Conservation (phyloP, 192 early-diverging fungal genomes). For the Podila clonocystis region DNA sequence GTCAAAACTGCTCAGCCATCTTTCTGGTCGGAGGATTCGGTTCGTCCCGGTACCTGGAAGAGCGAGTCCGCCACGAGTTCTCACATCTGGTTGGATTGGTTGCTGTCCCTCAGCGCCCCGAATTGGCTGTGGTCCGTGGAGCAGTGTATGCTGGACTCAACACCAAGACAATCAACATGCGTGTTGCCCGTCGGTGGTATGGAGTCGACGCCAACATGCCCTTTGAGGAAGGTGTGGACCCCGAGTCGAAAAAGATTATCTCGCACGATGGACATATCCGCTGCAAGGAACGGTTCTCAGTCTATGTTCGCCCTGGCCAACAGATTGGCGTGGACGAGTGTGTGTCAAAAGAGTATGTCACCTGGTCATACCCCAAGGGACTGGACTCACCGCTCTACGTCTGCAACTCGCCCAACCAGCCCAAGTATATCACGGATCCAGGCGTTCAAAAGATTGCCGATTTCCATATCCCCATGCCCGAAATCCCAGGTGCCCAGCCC, state of each 20-base stretch:
- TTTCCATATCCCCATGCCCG: constrained; percentile 56
- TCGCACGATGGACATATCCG: constrained; percentile 57
- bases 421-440: constrained; percentile 54
- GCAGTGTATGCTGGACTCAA: constrained; percentile 63
- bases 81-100: constrained; percentile 51
- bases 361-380: constrained; percentile 46
- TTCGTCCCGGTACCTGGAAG: constrained; percentile 60
- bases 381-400: constrained; percentile 45
- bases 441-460: constrained; percentile 56
- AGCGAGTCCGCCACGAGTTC: constrained; percentile 59
- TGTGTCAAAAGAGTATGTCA: constrained; percentile 48
- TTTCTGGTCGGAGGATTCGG: constrained; percentile 68
- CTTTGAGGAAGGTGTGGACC: constrained; percentile 61
- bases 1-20: constrained; percentile 53
- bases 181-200: constrained; percentile 62
- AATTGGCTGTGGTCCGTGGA: constrained; percentile 62
- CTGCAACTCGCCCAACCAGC: constrained; percentile 46
- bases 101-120: constrained; percentile 64
- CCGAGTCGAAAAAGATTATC: constrained; percentile 53
- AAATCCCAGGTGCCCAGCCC: constrained; percentile 39
- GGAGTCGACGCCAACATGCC: constrained; percentile 60
- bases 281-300: constrained; percentile 61
- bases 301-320: constrained; percentile 53
- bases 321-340: constrained; percentile 50
- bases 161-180: constrained; percentile 57